A percentile compares a stretch with the other conserved stretches of the same genome.
phyloP scores from a whole-genome alignment of 805 yeast genomes.

The Candida adriatica region DNA sequence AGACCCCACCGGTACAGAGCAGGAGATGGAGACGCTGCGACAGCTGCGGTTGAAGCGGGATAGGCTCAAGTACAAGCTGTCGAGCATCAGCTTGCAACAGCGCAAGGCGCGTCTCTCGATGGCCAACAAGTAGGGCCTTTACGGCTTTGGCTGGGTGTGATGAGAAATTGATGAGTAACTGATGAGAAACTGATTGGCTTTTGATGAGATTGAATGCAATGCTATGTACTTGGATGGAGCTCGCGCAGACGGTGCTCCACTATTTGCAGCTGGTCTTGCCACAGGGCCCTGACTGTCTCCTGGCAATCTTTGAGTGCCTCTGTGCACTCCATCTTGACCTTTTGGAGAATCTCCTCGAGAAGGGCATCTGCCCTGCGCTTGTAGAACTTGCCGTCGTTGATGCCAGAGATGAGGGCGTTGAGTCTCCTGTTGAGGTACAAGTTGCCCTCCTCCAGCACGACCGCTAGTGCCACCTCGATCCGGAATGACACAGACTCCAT shows the following conservation, averaged over 20 bases:
- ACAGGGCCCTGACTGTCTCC: too few relatives aligned
- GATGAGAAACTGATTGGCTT: too few relatives aligned
- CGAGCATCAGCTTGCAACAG: constrained; percentile 23
- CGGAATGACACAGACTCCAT: constrained; percentile 56
- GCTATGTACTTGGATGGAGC: too few relatives aligned
- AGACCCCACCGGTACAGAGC: constrained; percentile 26
- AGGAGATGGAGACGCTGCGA: constrained; percentile 32
- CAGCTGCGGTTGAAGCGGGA: constrained; percentile 37
- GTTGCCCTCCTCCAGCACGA: constrained; percentile 31
- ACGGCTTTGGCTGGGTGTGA: too few relatives aligned
- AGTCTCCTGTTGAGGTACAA: constrained; percentile 15
- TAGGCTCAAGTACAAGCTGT: constrained; percentile 34
- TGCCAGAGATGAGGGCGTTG: constrained; percentile 31
- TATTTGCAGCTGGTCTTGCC: too few relatives aligned
- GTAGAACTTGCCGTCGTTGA: constrained; percentile 38
- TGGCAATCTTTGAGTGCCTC: background rate
- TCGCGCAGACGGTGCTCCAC: too few relatives aligned
- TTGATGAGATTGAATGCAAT: too few relatives aligned
- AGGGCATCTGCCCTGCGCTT: constrained; percentile 26
- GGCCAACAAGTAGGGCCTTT: too few relatives aligned
- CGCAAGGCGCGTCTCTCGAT: constrained; percentile 22
- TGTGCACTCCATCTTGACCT: constrained; percentile 23
- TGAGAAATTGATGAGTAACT: too few relatives aligned
- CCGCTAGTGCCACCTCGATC: constrained; percentile 68
- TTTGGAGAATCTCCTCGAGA: constrained; percentile 28